Evolutionary conservation across 2,329 filamentous ascomycete species (phyloP).

Genomic region (Basipetospora chlamydospora): DNA sequence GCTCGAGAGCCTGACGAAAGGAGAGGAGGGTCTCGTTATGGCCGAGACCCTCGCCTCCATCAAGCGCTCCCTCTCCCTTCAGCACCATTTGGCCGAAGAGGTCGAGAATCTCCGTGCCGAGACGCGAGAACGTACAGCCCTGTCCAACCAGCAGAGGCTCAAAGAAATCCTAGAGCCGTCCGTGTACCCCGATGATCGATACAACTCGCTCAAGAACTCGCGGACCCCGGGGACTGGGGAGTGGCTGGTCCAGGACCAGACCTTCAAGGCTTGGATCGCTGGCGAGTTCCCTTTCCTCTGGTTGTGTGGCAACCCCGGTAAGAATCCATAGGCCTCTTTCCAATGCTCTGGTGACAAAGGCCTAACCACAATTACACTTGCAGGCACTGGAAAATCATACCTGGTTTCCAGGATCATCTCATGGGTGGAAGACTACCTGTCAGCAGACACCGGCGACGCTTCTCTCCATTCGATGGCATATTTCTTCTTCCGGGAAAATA

Average conservation of each 20-base stretch:
- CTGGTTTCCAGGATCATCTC: slow-evolving; percentile 27
- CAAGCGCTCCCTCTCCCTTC: slow-evolving; percentile 19
- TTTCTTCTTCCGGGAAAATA: slow-evolving; percentile 33
- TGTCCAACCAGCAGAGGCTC: slow-evolving; percentile 21
- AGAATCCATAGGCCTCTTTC: no score
- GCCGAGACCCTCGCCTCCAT: slow-evolving; percentile 27
- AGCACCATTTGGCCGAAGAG: slow-evolving; percentile 20
- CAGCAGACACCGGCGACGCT: slow-evolving; percentile 13
- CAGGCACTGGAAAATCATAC: slow-evolving; percentile 30
- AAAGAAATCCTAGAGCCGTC: slow-evolving; percentile 26
- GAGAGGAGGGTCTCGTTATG: slow-evolving; percentile 26
- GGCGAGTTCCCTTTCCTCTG: slow-evolving; percentile 25
- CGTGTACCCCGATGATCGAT: slow-evolving; percentile 26
- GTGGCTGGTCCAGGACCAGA: slow-evolving; percentile 27
- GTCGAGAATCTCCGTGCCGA: slow-evolving; percentile 20
- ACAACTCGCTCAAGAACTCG: slow-evolving; percentile 23
- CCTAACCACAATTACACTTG: no score
- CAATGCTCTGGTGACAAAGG: no score
- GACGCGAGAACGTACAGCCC: slow-evolving; percentile 17
- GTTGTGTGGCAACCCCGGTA: slow-evolving; percentile 28
- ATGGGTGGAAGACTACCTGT: slow-evolving; percentile 20
- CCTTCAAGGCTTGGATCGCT: slow-evolving; percentile 23
- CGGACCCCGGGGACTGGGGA: slow-evolving; percentile 27
- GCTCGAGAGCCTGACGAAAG: slow-evolving; percentile 24
- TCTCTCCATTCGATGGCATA: slow-evolving; percentile 20